phyloP scores from a whole-genome alignment of 2,329 filamentous ascomycete species.

The Zymoseptoria ardabiliae region DNA sequence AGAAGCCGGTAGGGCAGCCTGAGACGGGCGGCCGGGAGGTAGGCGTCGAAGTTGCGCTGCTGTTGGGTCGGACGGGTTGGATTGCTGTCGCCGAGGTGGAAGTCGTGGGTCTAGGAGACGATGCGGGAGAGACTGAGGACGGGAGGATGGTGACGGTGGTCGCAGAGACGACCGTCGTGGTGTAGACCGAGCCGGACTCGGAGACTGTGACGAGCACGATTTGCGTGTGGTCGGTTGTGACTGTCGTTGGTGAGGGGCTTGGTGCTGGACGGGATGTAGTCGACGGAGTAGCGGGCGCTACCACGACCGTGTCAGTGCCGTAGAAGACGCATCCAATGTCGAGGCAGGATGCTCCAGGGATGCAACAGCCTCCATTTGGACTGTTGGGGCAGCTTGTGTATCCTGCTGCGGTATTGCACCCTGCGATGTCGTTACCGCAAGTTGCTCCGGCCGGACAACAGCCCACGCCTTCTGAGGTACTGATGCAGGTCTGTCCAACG shows the following conservation, averaged over 20 bases:
- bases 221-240: constrained; percentile 5
- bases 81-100: constrained; percentile 31
- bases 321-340: constrained; percentile 59
- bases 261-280: constrained; percentile 7
- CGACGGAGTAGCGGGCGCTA: constrained; percentile 19
- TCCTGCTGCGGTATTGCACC: constrained; percentile 50
- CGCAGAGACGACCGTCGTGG: constrained; percentile 20
- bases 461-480: constrained; percentile 56
- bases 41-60: constrained; percentile 16
- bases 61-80: constrained; percentile 38
- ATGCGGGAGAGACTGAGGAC: constrained; percentile 34
- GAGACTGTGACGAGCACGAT: constrained; percentile 10
- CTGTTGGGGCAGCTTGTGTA: constrained; percentile 58
- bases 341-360: constrained; percentile 62
- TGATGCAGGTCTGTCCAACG: constrained; percentile 58
- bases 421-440: constrained; percentile 57
- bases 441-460: constrained; percentile 62
- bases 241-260: constrained; percentile 4
- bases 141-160: constrained; percentile 26
- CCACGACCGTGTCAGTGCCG: constrained; percentile 24
- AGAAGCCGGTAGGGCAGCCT: constrained; percentile 81
- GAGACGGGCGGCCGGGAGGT: constrained; percentile 21
- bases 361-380: constrained; percentile 68
- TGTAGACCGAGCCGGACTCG: constrained; percentile 4
- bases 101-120: constrained; percentile 35